Evolutionary conservation across 768 basidiomycete genomes (phyloP).

Genomic region (Dioszegia hungarica): DNA sequence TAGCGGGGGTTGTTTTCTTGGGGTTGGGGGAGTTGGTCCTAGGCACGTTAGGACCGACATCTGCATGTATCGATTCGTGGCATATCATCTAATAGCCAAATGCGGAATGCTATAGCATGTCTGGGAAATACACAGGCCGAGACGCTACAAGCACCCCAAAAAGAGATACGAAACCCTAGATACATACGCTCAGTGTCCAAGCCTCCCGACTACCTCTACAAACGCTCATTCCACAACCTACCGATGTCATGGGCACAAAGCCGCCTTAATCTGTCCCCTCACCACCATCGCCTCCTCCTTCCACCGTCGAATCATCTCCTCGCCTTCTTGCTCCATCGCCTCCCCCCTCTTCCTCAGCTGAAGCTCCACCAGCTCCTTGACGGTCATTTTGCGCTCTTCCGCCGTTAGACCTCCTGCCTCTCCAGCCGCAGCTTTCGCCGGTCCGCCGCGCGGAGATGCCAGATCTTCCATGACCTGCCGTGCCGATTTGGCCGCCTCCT

Average conservation of each 20-base stretch:
- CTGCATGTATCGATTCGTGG: not conserved
- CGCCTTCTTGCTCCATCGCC: constrained; percentile 57
- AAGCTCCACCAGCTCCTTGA: constrained; percentile 75
- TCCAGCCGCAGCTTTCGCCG: not conserved
- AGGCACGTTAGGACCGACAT: not conserved
- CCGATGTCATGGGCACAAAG: too few species aligned
- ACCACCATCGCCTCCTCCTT: constrained; percentile 52
- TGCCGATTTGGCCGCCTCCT: constrained; percentile 25
- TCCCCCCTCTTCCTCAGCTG: constrained; percentile 69
- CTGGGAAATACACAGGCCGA: too few species aligned
- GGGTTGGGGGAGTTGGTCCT: too few species aligned
- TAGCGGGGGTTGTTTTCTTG: not conserved
- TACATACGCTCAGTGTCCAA: too few species aligned
- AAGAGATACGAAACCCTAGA: too few species aligned
- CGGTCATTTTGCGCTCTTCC: constrained; percentile 68
- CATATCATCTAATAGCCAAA: too few species aligned
- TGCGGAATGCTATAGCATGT: too few species aligned
- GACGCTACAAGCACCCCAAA: too few species aligned
- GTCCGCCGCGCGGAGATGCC: constrained; percentile 6
- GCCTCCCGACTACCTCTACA: too few species aligned
- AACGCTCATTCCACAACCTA: too few species aligned
- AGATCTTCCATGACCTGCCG: constrained; percentile 29
- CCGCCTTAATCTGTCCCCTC: constrained; percentile 48
- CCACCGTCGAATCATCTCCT: constrained; percentile 55
- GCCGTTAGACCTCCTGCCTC: constrained; percentile 49